Percentiles rank a stretch among this genome's conserved stretches.
phyloP scores from a whole-genome alignment of 306 rosid genomes.

The Quercus dentata region DNA sequence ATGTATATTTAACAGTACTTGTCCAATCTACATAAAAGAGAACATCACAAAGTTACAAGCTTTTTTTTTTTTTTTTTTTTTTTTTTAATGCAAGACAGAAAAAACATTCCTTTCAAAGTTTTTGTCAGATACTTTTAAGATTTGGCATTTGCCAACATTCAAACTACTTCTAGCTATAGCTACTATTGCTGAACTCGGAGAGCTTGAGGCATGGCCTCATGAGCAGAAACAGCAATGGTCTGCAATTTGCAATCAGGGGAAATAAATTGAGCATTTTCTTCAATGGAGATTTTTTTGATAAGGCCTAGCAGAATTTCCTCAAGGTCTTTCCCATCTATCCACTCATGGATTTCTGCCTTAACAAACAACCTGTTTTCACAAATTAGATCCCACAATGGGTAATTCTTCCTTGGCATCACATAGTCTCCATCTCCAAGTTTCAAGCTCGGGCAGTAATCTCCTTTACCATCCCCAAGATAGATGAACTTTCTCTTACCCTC shows the following conservation, averaged over 20 bases:
- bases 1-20: no score
- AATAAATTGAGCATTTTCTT: conserved; percentile 23
- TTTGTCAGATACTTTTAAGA: not conserved
- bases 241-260: conserved; percentile 51
- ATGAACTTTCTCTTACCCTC: conserved; percentile 39
- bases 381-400: conserved; percentile 57
- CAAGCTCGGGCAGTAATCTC: conserved; percentile 63
- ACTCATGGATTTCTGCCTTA: conserved; percentile 55
- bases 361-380: conserved; percentile 38
- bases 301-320: conserved; percentile 27
- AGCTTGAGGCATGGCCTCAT: conserved; percentile 40
- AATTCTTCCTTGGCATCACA: conserved; percentile 68
- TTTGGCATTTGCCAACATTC: not conserved
- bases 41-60: not conserved
- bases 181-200: conserved; percentile 38
- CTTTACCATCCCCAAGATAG: conserved; percentile 64
- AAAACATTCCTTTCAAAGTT: not conserved
- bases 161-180: not conserved
- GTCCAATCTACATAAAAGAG: not conserved
- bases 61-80: no score
- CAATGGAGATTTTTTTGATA: conserved; percentile 31
- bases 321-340: conserved; percentile 51
- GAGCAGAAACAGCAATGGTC: conserved; percentile 26
- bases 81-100: not conserved
- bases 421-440: conserved; percentile 44